A percentile compares a stretch with the other conserved stretches of the same genome.
Conservation (phyloP, 306 rosid genomes). For the Casuarina equisetifolia region DNA sequence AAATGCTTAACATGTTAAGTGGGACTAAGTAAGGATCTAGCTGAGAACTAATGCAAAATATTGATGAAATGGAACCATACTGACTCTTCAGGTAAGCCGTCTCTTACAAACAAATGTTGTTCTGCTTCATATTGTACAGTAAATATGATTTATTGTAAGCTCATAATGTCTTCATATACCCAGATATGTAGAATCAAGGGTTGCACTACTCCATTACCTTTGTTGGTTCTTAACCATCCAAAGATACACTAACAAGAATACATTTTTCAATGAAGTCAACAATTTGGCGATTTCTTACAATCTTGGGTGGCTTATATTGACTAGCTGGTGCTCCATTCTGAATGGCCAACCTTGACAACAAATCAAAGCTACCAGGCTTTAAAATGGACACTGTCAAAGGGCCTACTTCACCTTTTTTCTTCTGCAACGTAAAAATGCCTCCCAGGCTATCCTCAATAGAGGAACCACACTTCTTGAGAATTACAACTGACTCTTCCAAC, state of each 20-base stretch:
- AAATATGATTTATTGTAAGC: too few species aligned
- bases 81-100: too few species aligned
- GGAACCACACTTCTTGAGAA: constrained; percentile 38
- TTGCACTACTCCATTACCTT: too few species aligned
- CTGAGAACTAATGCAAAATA: too few species aligned
- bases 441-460: constrained; percentile 56
- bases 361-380: constrained; percentile 49
- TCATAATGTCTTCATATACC: too few species aligned
- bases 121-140: too few species aligned
- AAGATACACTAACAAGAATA: constrained; percentile 24
- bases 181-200: too few species aligned
- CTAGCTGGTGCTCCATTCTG: constrained; percentile 59
- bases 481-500: constrained; percentile 30
- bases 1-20: not conserved
- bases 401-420: constrained; percentile 44
- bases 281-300: constrained; percentile 47
- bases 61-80: too few species aligned
- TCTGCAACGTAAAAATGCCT: constrained; percentile 51
- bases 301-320: constrained; percentile 70
- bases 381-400: constrained; percentile 39
- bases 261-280: constrained; percentile 40
- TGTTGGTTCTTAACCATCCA: constrained; percentile 16
- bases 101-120: too few species aligned
- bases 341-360: constrained; percentile 43
- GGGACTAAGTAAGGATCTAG: too few species aligned